Base-by-base conservation (phyloP, 2,329 filamentous ascomycete species). In the Zymoseptoria crescenta region DNA sequence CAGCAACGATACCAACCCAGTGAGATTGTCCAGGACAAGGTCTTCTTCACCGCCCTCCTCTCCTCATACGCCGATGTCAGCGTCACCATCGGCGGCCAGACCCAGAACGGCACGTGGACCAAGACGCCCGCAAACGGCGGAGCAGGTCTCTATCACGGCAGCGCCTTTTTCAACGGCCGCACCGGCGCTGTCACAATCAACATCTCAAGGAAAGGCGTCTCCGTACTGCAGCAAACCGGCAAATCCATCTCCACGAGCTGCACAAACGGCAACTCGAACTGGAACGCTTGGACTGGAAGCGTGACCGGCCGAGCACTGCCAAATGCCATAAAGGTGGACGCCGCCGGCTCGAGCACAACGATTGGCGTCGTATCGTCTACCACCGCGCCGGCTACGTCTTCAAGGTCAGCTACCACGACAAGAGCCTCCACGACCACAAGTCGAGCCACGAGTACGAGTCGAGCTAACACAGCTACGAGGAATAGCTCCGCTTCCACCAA, bases 11-110 rank as follows among this genome's bases (percentile, higher is more conserved):
- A 65, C 28, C 48, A 57, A 1, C 62, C 70, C 1, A 65, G 71
- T 2, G 62, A 69, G 4, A 74, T 77, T 13, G 72, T 74, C 1
- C 67, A 75, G 57, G 78, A 81, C 49, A 73, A 75, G 16, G 67
- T 81, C 19, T 81, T 78, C 27, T 68, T 79, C 49, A 74, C 80
- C 16, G 70, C 69, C 4, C 61, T 76, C 8, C 71, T 69, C 53
- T 64, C 68, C 10, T 49, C 54, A 5, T 49, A 71, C 3, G 69
- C 70, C 4, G 67, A 68, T 2, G 73, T 78, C 54, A 72, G 65
- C 0, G 68, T 79, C 54, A 64, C 67, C 7, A 76, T 79, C 45
- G 77, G 76, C 2, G 70, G 51, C 29, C 35, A 45, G n/a, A 45
- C 35, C 16, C 35, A 16, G 16, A 45, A 45, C 35, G 35, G 35